These are phyloP conservation scores for Juncus effusus DNA, from an alignment of 176 grass and related monocot species.

Conservation along the genomic window DNA sequence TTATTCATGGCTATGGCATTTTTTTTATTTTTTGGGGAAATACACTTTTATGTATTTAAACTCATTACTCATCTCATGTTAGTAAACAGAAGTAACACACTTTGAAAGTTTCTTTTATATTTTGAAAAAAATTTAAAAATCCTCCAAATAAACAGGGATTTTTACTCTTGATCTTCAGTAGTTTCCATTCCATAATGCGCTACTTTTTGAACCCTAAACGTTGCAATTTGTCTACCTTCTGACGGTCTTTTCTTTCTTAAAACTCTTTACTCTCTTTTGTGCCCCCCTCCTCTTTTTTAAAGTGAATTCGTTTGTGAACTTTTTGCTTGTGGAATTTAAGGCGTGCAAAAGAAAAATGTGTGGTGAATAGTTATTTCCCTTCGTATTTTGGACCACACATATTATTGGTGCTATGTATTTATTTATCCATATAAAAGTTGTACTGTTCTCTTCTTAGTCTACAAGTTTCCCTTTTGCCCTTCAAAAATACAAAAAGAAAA, in stretches of 20 bases:
- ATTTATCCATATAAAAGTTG: background rate
- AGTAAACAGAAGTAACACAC: no score
- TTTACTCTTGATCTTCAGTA: background rate
- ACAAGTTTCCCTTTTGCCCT: slow-evolving; percentile 1
- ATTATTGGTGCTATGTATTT: background rate
- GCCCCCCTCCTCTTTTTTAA: background rate
- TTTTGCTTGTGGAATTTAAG: background rate
- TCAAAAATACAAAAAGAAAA: background rate
- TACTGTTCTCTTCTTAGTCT: slow-evolving; percentile 4
- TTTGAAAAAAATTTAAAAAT: no score
- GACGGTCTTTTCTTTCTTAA: background rate
- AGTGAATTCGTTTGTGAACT: background rate
- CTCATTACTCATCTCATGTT: no score
- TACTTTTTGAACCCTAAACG: background rate
- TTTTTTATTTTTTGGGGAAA: no score
- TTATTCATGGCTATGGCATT: no score
- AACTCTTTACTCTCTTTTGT: background rate
- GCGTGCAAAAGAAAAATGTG: slow-evolving; percentile 5
- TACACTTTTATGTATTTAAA: no score
- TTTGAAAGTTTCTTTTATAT: no score
- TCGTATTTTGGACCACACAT: background rate
- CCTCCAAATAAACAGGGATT: background rate
- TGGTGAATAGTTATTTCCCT: slow-evolving; percentile 2
- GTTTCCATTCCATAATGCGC: slow-evolving; percentile 1
- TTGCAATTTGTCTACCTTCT: background rate